These are phyloP conservation scores for Cytospora schulzeri DNA, from an alignment of 2,329 filamentous ascomycete species.

Conservation along the genomic window DNA sequence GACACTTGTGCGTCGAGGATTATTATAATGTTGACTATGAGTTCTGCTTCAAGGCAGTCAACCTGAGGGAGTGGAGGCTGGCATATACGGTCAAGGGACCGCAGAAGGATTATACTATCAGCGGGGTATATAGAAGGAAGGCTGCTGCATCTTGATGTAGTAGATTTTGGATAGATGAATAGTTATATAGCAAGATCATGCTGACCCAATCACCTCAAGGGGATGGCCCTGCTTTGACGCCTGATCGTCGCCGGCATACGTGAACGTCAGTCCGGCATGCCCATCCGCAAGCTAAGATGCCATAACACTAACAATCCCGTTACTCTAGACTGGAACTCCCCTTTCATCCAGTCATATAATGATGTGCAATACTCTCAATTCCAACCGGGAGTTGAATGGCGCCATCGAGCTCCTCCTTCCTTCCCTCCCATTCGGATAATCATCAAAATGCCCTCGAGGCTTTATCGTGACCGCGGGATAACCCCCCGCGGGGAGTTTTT, in stretches of 20 bases:
- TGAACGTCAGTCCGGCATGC: neutral
- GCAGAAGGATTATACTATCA: slow-evolving; percentile 71
- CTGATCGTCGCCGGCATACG: neutral
- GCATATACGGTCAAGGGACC: slow-evolving; percentile 70
- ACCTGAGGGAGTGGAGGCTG: slow-evolving; percentile 60
- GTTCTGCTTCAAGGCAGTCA: slow-evolving; percentile 63
- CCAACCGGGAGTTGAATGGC: no score
- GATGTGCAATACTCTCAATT: no score
- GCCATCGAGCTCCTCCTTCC: no score
- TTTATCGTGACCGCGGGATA: no score
- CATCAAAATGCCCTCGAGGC: no score
- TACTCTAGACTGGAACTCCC: no score
- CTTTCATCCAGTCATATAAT: no score
- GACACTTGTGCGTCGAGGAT: slow-evolving; percentile 72
- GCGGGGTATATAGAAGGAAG: slow-evolving; percentile 52
- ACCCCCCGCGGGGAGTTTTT: no score
- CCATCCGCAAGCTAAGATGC: no score
- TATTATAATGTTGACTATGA: slow-evolving; percentile 71
- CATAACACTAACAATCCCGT: no score
- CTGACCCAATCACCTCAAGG: neutral
- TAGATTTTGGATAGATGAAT: neutral
- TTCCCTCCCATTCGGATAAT: no score
- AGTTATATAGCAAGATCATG: neutral
- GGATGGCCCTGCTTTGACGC: neutral
- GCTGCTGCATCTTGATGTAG: neutral